Conservation (phyloP, 2,329 filamentous ascomycete species). For the Pleurostoma richardsiae region DNA sequence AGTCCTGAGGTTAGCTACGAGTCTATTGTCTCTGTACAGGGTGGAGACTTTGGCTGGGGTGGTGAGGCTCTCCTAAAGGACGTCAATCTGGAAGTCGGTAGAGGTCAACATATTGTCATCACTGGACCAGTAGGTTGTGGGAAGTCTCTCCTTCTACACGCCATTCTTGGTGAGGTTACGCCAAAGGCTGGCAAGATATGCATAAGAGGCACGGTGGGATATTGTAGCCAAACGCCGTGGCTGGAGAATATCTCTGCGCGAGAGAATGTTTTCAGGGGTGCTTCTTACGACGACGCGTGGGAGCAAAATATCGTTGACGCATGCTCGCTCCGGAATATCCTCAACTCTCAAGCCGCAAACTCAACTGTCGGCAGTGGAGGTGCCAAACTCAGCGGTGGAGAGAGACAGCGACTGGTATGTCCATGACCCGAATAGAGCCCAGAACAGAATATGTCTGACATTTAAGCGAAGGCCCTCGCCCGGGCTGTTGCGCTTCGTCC, state of each 20-base stretch:
- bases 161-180: conserved; percentile 15
- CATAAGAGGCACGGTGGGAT: conserved; percentile 7
- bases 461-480: no score
- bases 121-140: conserved; percentile 20
- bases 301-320: no score
- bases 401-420: neutral
- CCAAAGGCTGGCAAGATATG: conserved; percentile 7
- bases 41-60: no score
- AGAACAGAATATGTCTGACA: no score
- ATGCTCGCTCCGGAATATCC: no score
- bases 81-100: conserved; percentile 10
- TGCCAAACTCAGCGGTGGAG: conserved; percentile 10
- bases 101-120: conserved; percentile 12
- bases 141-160: conserved; percentile 15
- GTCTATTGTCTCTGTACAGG: no score
- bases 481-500: no score
- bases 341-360: conserved; percentile 5
- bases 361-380: conserved; percentile 20
- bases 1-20: no score
- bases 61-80: conserved; percentile 5
- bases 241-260: conserved; percentile 12
- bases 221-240: conserved; percentile 17
- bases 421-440: no score
- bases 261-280: conserved; percentile 9
- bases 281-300: no score